Conservation (phyloP, 257 asterid species). For the Catharanthus roseus region DNA sequence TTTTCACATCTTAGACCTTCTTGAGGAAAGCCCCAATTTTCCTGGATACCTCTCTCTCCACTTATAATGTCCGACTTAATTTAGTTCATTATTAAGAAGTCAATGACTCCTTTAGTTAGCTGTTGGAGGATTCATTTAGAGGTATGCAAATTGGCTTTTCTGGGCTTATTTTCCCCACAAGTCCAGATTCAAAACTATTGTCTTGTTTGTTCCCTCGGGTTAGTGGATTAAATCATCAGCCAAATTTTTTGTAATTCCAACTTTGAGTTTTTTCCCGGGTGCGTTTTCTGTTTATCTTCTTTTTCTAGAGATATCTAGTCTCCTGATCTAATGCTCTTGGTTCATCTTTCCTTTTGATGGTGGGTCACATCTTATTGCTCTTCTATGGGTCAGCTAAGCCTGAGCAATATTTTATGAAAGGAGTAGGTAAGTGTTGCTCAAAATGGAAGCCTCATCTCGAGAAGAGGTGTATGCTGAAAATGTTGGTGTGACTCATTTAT, state of each 20-base stretch:
- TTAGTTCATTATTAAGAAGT: neutral
- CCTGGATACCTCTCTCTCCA: neutral
- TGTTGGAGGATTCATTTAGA: neutral
- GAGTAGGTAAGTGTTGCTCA: neutral
- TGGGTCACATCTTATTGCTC: neutral
- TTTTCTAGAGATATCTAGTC: neutral
- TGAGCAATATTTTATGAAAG: neutral
- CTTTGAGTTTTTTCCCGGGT: too few relatives aligned
- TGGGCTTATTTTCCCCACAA: neutral
- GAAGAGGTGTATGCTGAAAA: neutral
- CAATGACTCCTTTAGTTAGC: neutral
- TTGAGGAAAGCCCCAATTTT: neutral
- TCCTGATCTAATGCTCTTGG: neutral
- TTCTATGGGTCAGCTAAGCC: neutral
- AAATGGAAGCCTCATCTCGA: neutral
- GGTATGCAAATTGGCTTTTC: neutral
- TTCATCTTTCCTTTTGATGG: neutral
- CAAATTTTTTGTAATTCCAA: neutral
- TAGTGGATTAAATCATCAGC: neutral
- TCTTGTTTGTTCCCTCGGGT: neutral
- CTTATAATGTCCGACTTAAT: neutral
- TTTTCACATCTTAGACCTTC: neutral
- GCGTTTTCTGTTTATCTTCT: too few relatives aligned
- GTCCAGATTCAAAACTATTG: neutral
- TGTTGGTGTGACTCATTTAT: too few relatives aligned